Conservation (phyloP, 176 grass and related monocot species). For the Triticum urartu region DNA sequence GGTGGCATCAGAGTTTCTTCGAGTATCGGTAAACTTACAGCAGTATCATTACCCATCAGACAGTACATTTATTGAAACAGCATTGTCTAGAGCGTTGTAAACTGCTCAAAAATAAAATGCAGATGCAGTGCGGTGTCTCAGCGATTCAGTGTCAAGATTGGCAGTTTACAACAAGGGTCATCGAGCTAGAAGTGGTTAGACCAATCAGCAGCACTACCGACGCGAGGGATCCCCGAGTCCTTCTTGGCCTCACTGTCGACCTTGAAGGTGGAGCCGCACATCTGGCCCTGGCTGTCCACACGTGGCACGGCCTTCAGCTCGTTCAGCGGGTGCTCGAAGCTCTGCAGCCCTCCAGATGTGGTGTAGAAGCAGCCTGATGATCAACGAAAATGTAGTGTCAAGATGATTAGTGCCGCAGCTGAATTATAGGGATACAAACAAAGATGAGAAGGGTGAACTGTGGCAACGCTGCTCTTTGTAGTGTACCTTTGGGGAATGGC, state of each 20-base stretch:
- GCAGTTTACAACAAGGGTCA: constrained; percentile 4
- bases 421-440: neutral
- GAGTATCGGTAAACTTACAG: neutral
- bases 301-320: constrained; percentile 79
- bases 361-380: constrained; percentile 90
- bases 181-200: constrained; percentile 58
- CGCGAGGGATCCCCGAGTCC: constrained; percentile 68
- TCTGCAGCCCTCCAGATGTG: constrained; percentile 77
- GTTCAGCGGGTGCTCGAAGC: constrained; percentile 82
- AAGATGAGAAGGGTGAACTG: neutral
- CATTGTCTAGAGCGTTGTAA: neutral
- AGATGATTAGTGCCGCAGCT: neutral
- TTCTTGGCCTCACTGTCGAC: constrained; percentile 83
- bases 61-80: constrained; percentile 2
- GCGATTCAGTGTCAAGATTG: neutral
- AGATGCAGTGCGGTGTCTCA: constrained; percentile 12
- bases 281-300: constrained; percentile 84
- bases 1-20: neutral
- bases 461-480: neutral
- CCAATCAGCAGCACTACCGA: constrained; percentile 82
- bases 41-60: constrained; percentile 2
- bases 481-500: constrained; percentile 72
- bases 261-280: constrained; percentile 79
- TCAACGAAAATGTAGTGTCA: neutral
- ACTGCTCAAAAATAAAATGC: neutral